Evolutionary conservation across 2,329 filamentous ascomycete species (phyloP).

Genomic region (Penicillium sp.): DNA sequence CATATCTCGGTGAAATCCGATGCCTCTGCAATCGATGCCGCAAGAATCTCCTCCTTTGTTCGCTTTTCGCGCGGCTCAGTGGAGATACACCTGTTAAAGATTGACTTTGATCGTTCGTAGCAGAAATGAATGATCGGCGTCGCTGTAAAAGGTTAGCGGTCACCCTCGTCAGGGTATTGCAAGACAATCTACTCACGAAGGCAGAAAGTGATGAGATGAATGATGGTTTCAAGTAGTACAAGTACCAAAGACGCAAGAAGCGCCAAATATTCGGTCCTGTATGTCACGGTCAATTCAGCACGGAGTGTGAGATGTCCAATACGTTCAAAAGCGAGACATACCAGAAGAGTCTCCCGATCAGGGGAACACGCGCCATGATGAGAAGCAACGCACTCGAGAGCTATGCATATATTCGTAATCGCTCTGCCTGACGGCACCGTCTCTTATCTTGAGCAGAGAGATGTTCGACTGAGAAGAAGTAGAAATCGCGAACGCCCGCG

Average conservation of each 20-base stretch:
- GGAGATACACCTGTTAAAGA: slow-evolving; percentile 80
- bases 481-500: slow-evolving; percentile 12
- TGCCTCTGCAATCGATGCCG: slow-evolving; percentile 78
- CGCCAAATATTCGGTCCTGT: slow-evolving; percentile 82
- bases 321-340: slow-evolving; percentile 28
- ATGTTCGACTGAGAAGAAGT: background rate
- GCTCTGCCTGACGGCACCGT: background rate
- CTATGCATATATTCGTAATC: slow-evolving; percentile 16
- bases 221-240: slow-evolving; percentile 77
- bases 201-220: slow-evolving; percentile 83
- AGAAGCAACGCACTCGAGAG: background rate
- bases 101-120: slow-evolving; percentile 76
- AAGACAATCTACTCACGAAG: slow-evolving; percentile 66
- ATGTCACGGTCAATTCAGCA: slow-evolving; percentile 19
- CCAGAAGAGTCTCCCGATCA: slow-evolving; percentile 64
- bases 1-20: slow-evolving; percentile 95
- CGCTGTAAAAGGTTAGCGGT: slow-evolving; percentile 54
- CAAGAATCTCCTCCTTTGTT: slow-evolving; percentile 70
- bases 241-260: slow-evolving; percentile 82
- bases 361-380: slow-evolving; percentile 62
- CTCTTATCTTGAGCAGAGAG: background rate
- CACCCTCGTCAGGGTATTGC: background rate
- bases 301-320: slow-evolving; percentile 2
- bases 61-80: slow-evolving; percentile 69
- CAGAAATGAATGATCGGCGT: slow-evolving; percentile 78